Base-by-base conservation (phyloP, 2,329 filamentous ascomycete genomes). In the Davidsoniella neocaledoniae region DNA sequence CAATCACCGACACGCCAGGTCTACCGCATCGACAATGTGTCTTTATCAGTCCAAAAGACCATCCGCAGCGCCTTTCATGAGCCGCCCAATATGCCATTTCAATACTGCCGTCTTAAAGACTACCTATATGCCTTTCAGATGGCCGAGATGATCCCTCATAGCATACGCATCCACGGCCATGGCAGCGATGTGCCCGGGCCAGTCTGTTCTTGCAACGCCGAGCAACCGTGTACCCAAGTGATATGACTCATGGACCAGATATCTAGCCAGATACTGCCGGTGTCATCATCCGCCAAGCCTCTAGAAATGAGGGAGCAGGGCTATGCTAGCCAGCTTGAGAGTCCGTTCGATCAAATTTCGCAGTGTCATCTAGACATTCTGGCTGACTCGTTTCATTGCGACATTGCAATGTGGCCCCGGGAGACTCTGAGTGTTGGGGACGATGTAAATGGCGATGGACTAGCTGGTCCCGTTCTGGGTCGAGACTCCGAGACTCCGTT, bases 231-330 rank as follows among this genome's bases (percentile, higher is more conserved):
- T 57, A 63, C 66, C 9, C 74, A 77, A 53, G 60, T 73, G 26
- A 58, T 77, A 25, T 76, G 72, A 72, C 63, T 77, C 12, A 65
- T 74, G 44, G 73, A 77, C 58, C 68, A 68, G 56, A 64, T 77
- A 26, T 63, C 68, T 17, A 68, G 66, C 68, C 2, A 57, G 71
- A 3, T 68, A 68, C 53, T 59, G 64, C 39, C 62, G 65, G 37
- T 60, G 65, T 43, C 57, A 23, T 33, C 57, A 7, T 54, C 59
- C 5, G 58, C 19, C 14, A 23, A 62, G 12, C 63, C 67, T 17
- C 60, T 73, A 42, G 67, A 59, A 21, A 64, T 75, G 62, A 66
- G 61, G 1, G 48, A 61, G 2, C 55, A 61, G 7, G 72, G 72
- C 2, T 69, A 66, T 45, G 60, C 71, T 1, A 58, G 64, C 7